Evolutionary conservation across 139 green algal species (phyloP), one percentile per base, ranked within the genome.

Genomic region (Haematococcus lacustris): DNA sequence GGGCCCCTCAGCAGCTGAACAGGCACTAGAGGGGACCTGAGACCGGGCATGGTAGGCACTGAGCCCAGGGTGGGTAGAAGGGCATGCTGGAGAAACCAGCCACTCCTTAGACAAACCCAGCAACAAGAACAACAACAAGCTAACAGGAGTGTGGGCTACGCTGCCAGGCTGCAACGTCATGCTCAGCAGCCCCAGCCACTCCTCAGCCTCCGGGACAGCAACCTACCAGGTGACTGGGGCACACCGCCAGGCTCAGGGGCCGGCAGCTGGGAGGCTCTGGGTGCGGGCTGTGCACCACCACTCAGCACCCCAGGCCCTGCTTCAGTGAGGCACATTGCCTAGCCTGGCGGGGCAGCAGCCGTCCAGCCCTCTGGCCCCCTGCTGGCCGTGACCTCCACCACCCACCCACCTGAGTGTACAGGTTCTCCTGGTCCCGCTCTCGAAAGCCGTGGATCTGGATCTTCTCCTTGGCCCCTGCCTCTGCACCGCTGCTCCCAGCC

Each of bases 361-460:
- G 13, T 28, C 47, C 13, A 57, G 21, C 47, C 47, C 13, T 21
- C 47, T 57, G 47, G 13, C 21, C 47, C 47, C 47, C 47, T 64
- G 53, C 53, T 64, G 30, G 21, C 53, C 53, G 26, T 64, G 53
- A 7, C 23, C 26, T 30, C 23, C 53, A 30, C 4, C 13, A 23
- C 33, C 53, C 13, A n/a, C 33, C 23, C 53, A 30, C 53, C 4
- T 30, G 23, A 23, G 53, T 64, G 53, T 64, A 97, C 50, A 97
- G 74, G 53, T 91, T 84, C 65, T 87, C 82, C 76, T 97, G 91
- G 74, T 97, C 91, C 63, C 93, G 51, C 76, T 97, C 91, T 71
- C 66, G 73, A 66, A 97, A 97, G 39, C 85, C 90, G 21, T 71
- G 72, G 6, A 87, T 57, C 6, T 75, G 81, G 74, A 88, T 86